Conservation (phyloP, 208 protist genomes). For the Crithidia mellificae region DNA sequence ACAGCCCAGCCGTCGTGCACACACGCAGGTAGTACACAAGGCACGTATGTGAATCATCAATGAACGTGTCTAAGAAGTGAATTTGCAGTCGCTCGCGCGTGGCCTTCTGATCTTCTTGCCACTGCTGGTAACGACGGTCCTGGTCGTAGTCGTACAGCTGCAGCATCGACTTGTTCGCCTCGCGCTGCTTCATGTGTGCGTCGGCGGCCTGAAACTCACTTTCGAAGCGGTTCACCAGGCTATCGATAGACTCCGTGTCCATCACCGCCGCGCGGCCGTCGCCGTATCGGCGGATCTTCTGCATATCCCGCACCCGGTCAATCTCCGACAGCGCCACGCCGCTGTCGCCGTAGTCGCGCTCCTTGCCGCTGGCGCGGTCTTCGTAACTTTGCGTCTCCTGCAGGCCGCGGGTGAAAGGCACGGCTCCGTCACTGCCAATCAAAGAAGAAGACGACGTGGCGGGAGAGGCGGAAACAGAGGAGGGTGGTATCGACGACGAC, state of each 20-base stretch:
- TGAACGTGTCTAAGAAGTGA: slow-evolving; percentile 79
- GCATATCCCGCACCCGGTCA: slow-evolving; percentile 37
- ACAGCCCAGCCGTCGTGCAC: slow-evolving; percentile 69
- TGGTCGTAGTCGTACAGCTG: slow-evolving; percentile 75
- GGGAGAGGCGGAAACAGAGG: too few species aligned
- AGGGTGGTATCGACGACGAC: too few species aligned
- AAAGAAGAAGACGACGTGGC: not conserved
- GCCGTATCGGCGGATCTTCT: slow-evolving; percentile 33
- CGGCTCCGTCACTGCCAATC: slow-evolving; percentile 6
- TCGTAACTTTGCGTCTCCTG: slow-evolving; percentile 20
- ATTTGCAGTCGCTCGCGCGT: slow-evolving; percentile 66
- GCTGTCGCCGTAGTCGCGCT: slow-evolving; percentile 30
- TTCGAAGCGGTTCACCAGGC: slow-evolving; percentile 49
- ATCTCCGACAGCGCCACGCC: slow-evolving; percentile 29
- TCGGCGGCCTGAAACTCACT: slow-evolving; percentile 66
- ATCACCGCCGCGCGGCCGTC: slow-evolving; percentile 48
- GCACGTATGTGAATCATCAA: slow-evolving; percentile 55
- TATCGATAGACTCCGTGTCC: slow-evolving; percentile 73
- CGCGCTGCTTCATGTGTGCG: slow-evolving; percentile 46
- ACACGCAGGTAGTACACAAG: slow-evolving; percentile 69
- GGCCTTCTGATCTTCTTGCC: slow-evolving; percentile 61
- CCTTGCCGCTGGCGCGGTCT: slow-evolving; percentile 11
- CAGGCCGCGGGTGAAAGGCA: slow-evolving; percentile 17
- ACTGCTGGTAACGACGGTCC: slow-evolving; percentile 77
- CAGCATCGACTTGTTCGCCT: slow-evolving; percentile 31